Evolutionary conservation across 2,329 filamentous ascomycete species (phyloP), one percentile per base, ranked within the genome.

Genomic region (Fusarium clavum): DNA sequence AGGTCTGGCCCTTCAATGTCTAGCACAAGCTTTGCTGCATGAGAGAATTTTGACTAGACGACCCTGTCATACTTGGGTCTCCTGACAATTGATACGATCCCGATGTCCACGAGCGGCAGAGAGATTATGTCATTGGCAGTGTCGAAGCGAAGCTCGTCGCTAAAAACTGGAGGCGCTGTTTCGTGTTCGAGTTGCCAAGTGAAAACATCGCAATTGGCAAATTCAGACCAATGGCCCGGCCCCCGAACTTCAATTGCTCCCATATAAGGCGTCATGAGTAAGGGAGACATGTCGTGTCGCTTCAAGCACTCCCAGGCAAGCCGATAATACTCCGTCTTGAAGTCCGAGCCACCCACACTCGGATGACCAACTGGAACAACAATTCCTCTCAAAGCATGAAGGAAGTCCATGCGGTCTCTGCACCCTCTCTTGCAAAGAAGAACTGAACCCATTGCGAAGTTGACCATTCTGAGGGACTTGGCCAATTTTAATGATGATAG

Each of bases 391-490:
- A 58, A 24, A 10, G 48, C 38, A 7, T 59, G 57, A 1, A 59
- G 24, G 9, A 45, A 59, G 16, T 59, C 40, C 24, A 56, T 57
- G 2, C 51, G 41, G 6, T 60, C 41, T 20, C 51, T 45, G 2
- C 57, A 57, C 0, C 57, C 57, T 18, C 51, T 60, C 20, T 30
- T 60, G 12, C 51, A 60, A 0, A 57, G 20, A 1, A 60, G 41
- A 7, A 5, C 52, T 1, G 52, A 27, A 1, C 13, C 41, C 5
- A 47, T 46, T 2, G 6, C 43, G 5, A 60, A 60, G 8, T 47
- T 58, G 8, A 60, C 29, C 14, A 1, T 58, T 11, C 12, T 57
- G 1, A 57, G 41, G 1, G 13, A 2, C 4, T 57, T 57, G 20
- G 51, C 57, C 6, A 29, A 13, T n/a, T 0, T 18, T 3, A 38